phyloP scores from a whole-genome alignment of 2,329 filamentous ascomycete species.

The Dothideomycetes sp. region DNA sequence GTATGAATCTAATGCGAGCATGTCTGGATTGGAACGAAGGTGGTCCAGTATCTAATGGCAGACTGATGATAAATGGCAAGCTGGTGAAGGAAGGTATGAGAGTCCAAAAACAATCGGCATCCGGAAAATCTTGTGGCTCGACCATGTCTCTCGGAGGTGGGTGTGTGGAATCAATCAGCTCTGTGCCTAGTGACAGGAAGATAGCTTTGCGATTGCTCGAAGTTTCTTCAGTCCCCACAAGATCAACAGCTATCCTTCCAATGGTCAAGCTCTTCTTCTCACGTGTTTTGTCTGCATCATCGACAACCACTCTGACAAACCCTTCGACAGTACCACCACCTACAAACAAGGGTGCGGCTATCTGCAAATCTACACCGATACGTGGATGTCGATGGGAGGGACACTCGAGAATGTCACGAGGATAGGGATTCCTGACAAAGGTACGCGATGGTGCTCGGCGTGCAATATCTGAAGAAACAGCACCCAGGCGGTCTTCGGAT shows the following conservation, averaged over 20 bases:
- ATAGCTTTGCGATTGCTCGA: slow-evolving; percentile 36
- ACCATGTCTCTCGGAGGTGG: slow-evolving; percentile 44
- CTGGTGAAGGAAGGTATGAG: slow-evolving; percentile 38
- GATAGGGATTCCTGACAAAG: slow-evolving; percentile 37
- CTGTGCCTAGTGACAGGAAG: slow-evolving; percentile 44
- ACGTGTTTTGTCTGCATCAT: slow-evolving; percentile 37
- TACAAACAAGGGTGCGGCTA: slow-evolving; percentile 45
- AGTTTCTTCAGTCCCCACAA: slow-evolving; percentile 45
- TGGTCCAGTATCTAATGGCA: slow-evolving; percentile 46
- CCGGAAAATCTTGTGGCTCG: slow-evolving; percentile 32
- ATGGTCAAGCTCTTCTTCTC: slow-evolving; percentile 38
- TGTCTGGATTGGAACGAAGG: slow-evolving; percentile 45
- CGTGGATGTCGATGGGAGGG: slow-evolving; percentile 41
- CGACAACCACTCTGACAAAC: slow-evolving; percentile 38
- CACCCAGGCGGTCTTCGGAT: slow-evolving; percentile 31
- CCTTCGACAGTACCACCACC: slow-evolving; percentile 48
- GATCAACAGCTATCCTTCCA: slow-evolving; percentile 41
- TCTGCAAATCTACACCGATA: slow-evolving; percentile 40
- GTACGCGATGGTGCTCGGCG: slow-evolving; percentile 40
- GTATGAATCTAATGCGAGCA: slow-evolving; percentile 42
- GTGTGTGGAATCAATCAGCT: slow-evolving; percentile 41
- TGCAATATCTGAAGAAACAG: slow-evolving; percentile 34
- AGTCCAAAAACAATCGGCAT: slow-evolving; percentile 39
- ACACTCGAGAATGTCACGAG: slow-evolving; percentile 41
- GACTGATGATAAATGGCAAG: slow-evolving; percentile 43